Evolutionary conservation across 1,284 basidiomycete species (phyloP).

Genomic region (Cryptococcus neoformans): DNA sequence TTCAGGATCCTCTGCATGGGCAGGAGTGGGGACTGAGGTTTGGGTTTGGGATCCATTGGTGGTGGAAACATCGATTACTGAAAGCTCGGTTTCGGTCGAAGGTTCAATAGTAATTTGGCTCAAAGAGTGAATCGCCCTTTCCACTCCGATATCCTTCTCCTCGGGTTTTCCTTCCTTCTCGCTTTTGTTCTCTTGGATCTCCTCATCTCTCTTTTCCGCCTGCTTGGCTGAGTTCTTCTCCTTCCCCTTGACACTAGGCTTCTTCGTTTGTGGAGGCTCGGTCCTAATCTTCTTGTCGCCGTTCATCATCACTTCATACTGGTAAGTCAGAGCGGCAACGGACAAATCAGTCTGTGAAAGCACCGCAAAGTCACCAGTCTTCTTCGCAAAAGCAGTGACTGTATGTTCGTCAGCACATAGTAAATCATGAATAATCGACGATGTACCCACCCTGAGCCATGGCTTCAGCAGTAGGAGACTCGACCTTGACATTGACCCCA

Average conservation of each 20-base stretch:
- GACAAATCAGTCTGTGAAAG: conserved; percentile 88
- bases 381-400: conserved; percentile 91
- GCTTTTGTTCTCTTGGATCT: conserved; percentile 26
- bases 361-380: conserved; percentile 94
- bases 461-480: conserved; percentile 67
- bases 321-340: conserved; percentile 84
- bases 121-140: conserved; percentile 54
- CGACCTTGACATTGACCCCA: conserved; percentile 73
- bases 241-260: conserved; percentile 51
- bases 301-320: conserved; percentile 61
- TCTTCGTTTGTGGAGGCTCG: conserved; percentile 50
- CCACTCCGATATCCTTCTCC: conserved; percentile 11
- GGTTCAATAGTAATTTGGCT: conserved; percentile 51
- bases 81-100: background rate
- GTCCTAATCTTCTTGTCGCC: conserved; percentile 53
- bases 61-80: conserved; percentile 1
- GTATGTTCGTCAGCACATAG: conserved; percentile 2
- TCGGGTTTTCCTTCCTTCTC: conserved; percentile 51
- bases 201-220: conserved; percentile 23
- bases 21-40: background rate
- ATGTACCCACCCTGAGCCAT: conserved; percentile 66
- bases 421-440: background rate
- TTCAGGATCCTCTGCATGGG: conserved; percentile 1
- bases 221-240: conserved; percentile 51
- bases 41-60: background rate